Evolutionary conservation across 2,329 filamentous ascomycete species (phyloP), one percentile per base, ranked within the genome.

Genomic region (Aspergillus pseudonomiae): DNA sequence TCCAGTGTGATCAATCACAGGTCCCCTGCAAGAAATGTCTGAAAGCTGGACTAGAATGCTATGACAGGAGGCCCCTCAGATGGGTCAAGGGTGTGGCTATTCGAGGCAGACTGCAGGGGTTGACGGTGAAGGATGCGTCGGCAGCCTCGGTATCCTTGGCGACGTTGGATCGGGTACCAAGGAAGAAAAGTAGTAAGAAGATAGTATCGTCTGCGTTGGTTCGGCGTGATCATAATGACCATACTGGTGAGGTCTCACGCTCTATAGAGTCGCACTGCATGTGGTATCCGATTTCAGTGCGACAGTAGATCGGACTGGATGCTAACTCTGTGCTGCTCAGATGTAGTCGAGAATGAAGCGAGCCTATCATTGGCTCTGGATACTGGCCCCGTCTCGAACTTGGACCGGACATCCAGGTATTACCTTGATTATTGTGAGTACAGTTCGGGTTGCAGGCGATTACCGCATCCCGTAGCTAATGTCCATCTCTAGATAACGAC

Each of bases 51-150:
- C 34, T 77, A 10, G 70, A 77, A 68, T 78, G 76, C 53, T 67
- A 71, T 36, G 71, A 75, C 39, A 73, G 73, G 63, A 67, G 76
- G 24, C 76, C 76, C 6, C 54, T 76, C 4, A 64, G 74, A 67
- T 78, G 76, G 76, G 76, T 77, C 5, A 69, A 74, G 53, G 76
- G 76, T 6, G 73, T 77, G n/a, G 73, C 73, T 7, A 73, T 77
- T 56, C 76, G 76, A 11, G 75, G 76, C 12, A 71, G 70, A 28
- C 67, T 75, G 68, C 70, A 71, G 58, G 74, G 74, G 4, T 55
- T 67, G 24, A 68, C 68, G 9, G 68, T 67, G 30, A 57, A 70
- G 34, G 60, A 63, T 24, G 24, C 58, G 26, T 57, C 46, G 14
- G 59, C 57, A 16, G 52, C 28, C 53, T 59, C 48, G 4, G 28